Percentiles rank a stretch among this genome's conserved stretches.
phyloP scores from a whole-genome alignment of 129 eudicot species.

The Smallanthus sonchifolius region DNA sequence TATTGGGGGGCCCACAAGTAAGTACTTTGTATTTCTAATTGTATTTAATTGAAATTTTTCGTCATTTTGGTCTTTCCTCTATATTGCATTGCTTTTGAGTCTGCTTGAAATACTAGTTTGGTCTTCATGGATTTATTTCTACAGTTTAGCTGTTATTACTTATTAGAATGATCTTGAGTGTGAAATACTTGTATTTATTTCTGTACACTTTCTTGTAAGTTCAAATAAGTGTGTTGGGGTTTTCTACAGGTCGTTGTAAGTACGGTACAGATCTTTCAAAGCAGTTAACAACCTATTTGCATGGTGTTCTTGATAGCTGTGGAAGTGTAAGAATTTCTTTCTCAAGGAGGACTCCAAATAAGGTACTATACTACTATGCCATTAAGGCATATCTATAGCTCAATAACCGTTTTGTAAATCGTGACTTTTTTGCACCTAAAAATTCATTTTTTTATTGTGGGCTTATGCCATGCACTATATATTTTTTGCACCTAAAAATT shows the following conservation, averaged over 20 bases:
- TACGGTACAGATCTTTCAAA: slow-evolving; percentile 79
- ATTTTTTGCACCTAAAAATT: no score
- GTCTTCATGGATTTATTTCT: not conserved
- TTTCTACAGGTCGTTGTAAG: slow-evolving; percentile 63
- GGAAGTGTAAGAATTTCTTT: slow-evolving; percentile 92
- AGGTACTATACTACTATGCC: slow-evolving; percentile 38
- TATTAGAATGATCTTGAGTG: not conserved
- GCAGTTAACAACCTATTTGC: slow-evolving; percentile 61
- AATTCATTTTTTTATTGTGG: not conserved
- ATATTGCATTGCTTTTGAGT: not conserved
- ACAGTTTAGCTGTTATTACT: not conserved
- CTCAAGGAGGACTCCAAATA: slow-evolving; percentile 90
- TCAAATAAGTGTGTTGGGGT: slow-evolving; percentile 4
- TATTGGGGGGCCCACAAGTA: slow-evolving; percentile 97
- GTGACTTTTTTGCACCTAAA: not conserved
- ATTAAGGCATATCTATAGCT: not conserved
- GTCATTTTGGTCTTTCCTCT: not conserved
- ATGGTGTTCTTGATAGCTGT: slow-evolving; percentile 70
- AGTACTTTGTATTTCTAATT: not conserved
- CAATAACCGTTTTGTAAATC: not conserved
- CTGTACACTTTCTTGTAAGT: not conserved
- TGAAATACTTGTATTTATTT: slow-evolving; percentile 7
- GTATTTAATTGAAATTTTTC: not conserved
- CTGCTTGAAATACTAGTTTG: not conserved
- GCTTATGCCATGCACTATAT: slow-evolving; percentile 1